Evolutionary conservation across 2,329 filamentous ascomycete species (phyloP).

Genomic region (Albifimbria verrucaria): DNA sequence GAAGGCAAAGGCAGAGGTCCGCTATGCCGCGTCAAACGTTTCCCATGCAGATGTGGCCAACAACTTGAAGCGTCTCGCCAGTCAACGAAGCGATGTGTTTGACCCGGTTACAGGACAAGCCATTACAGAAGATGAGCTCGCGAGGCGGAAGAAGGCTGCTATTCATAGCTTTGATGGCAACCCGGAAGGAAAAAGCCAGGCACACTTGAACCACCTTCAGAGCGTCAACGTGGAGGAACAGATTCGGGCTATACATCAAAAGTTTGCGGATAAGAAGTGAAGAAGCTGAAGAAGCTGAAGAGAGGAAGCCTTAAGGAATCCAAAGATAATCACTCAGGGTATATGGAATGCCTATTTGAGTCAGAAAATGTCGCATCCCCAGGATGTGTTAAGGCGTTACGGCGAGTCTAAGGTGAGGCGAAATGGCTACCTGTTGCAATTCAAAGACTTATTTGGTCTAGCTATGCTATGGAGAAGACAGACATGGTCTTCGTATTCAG

Average conservation of each 20-base stretch:
- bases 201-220: conserved; percentile 57
- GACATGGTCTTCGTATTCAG: too few species aligned
- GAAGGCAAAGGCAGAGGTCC: conserved; percentile 80
- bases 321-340: too few species aligned
- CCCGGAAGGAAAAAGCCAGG: conserved; percentile 54
- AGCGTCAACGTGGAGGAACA: conserved; percentile 82
- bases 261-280: conserved; percentile 42
- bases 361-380: too few species aligned
- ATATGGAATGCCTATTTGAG: too few species aligned
- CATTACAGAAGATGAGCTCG: conserved; percentile 69
- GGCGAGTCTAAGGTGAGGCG: conserved; percentile 1
- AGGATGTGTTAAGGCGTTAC: not conserved
- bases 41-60: conserved; percentile 85
- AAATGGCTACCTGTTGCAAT: not conserved
- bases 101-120: conserved; percentile 68
- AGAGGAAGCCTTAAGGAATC: not conserved
- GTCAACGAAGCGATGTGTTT: conserved; percentile 83
- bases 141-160: conserved; percentile 73
- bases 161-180: conserved; percentile 62
- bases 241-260: conserved; percentile 62
- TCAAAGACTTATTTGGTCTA: not conserved
- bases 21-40: conserved; percentile 81
- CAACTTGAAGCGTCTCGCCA: conserved; percentile 92
- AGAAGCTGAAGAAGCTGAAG: not conserved
- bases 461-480: too few species aligned